phyloP scores from a whole-genome alignment of 1,284 basidiomycete genomes.

The Coniferiporia weirii region DNA sequence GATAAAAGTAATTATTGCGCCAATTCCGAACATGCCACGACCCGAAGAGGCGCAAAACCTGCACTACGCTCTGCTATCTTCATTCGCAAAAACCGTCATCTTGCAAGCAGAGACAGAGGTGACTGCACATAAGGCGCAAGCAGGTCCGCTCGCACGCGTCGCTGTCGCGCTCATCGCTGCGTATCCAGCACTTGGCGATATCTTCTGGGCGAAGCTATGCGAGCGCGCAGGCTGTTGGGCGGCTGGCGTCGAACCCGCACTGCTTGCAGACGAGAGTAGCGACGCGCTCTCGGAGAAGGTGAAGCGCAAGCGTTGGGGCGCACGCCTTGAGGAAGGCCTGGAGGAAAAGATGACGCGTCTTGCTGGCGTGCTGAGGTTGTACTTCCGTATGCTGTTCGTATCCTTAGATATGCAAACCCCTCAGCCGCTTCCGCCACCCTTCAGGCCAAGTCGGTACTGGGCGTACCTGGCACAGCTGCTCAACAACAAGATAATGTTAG shows the following conservation, averaged over 20 bases:
- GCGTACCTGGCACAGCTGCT: conserved; percentile 60
- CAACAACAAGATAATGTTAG: conserved; percentile 44
- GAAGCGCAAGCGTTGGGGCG: conserved; percentile 70
- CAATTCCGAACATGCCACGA: conserved; percentile 33
- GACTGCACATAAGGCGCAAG: conserved; percentile 81
- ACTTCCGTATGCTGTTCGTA: conserved; percentile 70
- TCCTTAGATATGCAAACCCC: conserved; percentile 32
- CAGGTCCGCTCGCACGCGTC: conserved; percentile 78
- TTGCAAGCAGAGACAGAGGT: conserved; percentile 95
- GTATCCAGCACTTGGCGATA: conserved; percentile 58
- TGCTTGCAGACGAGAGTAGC: conserved; percentile 28
- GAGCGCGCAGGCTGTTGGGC: conserved; percentile 76
- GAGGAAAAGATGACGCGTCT: conserved; percentile 75
- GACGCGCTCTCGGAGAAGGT: conserved; percentile 37
- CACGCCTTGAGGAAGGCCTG: conserved; percentile 49
- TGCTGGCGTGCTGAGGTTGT: conserved; percentile 81
- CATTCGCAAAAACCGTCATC: conserved; percentile 84
- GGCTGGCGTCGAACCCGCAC: conserved; percentile 45
- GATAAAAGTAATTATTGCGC: conserved; percentile 50
- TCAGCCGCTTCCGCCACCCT: conserved; percentile 30
- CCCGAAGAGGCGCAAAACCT: conserved; percentile 28
- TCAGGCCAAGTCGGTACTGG: conserved; percentile 64
- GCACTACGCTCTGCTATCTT: conserved; percentile 80
- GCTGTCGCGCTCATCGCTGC: conserved; percentile 62
- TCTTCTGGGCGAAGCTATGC: conserved; percentile 82